Conservation (phyloP, 495 filamentous ascomycete genomes). For the Bombardia bombarda region DNA sequence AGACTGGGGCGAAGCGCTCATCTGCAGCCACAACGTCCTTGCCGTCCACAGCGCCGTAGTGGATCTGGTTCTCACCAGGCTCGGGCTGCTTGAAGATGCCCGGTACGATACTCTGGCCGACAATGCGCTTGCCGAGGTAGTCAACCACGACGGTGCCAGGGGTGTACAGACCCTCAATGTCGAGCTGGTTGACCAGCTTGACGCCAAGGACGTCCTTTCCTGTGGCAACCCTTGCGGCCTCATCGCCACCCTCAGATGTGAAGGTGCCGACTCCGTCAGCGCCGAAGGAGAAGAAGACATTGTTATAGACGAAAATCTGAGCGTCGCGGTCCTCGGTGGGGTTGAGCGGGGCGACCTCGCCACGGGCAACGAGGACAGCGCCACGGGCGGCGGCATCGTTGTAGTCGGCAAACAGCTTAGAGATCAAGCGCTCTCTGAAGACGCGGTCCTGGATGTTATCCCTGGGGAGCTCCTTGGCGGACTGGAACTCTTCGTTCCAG, state of each 20-base stretch:
- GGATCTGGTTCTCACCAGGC: constrained; percentile 94
- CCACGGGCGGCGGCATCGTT: constrained; percentile 90
- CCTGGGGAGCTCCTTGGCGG: constrained; percentile 84
- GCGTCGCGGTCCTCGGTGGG: constrained; percentile 88
- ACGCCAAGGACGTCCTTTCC: constrained; percentile 96
- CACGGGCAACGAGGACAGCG: constrained; percentile 85
- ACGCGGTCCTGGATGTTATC: constrained; percentile 93
- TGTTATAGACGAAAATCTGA: constrained; percentile 99
- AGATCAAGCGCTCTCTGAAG: constrained; percentile 87
- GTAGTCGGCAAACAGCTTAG: constrained; percentile 95
- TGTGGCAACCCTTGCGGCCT: constrained; percentile 91
- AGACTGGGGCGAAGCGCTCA: constrained; percentile 72
- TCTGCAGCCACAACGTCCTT: constrained; percentile 91
- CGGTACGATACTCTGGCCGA: constrained; percentile 96
- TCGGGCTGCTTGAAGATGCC: constrained; percentile 99
- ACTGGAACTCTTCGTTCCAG: constrained; percentile 99
- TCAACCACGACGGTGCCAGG: constrained; percentile 95
- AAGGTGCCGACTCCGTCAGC: constrained; percentile 98
- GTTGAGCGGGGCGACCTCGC: constrained; percentile 93
- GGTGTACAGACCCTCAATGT: constrained; percentile 88
- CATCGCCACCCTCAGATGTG: constrained; percentile 90
- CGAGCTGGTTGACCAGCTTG: constrained; percentile 89
- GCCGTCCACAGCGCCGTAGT: constrained; percentile 97
- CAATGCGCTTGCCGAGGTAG: constrained; percentile 93
- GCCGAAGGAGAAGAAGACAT: constrained; percentile 98